phyloP scores from a whole-genome alignment of 768 basidiomycete genomes.

The Tephrocybe rancida region DNA sequence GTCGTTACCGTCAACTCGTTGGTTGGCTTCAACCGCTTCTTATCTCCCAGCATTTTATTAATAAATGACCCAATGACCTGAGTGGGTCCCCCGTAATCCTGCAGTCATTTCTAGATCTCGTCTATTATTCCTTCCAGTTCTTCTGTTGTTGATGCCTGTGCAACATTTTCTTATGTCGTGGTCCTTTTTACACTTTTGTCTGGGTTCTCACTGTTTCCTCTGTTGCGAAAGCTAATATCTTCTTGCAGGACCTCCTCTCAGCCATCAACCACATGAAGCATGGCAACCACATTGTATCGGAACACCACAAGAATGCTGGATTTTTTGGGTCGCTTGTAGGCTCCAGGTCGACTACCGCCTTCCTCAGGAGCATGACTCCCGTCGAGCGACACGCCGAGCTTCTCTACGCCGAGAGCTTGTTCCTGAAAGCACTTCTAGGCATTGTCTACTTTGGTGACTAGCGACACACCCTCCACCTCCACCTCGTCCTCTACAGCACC shows the following conservation, averaged over 20 bases:
- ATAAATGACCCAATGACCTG: no score
- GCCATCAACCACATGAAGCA: constrained; percentile 78
- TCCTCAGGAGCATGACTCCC: constrained; percentile 74
- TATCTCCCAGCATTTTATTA: no score
- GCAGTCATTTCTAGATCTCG: no score
- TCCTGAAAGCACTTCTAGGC: constrained; percentile 73
- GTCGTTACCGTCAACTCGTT: no score
- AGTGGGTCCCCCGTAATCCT: no score
- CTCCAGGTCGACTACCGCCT: constrained; percentile 56
- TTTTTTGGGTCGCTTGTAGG: constrained; percentile 68
- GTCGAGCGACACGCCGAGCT: constrained; percentile 91
- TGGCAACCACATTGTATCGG: constrained; percentile 70
- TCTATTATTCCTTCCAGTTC: no score
- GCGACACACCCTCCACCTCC: constrained; percentile 31
- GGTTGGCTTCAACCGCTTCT: not conserved
- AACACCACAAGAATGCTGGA: constrained; percentile 75
- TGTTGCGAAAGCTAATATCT: no score
- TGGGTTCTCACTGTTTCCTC: no score
- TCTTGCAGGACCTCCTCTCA: constrained; percentile 66
- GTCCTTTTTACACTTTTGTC: no score
- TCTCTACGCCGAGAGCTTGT: constrained; percentile 84
- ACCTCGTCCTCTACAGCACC: constrained; percentile 1
- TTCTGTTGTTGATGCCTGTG: no score
- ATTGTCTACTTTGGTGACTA: constrained; percentile 92
- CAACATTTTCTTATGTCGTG: not conserved